Conservation (phyloP, 2,329 filamentous ascomycete species). For the Capronia epimyces region DNA sequence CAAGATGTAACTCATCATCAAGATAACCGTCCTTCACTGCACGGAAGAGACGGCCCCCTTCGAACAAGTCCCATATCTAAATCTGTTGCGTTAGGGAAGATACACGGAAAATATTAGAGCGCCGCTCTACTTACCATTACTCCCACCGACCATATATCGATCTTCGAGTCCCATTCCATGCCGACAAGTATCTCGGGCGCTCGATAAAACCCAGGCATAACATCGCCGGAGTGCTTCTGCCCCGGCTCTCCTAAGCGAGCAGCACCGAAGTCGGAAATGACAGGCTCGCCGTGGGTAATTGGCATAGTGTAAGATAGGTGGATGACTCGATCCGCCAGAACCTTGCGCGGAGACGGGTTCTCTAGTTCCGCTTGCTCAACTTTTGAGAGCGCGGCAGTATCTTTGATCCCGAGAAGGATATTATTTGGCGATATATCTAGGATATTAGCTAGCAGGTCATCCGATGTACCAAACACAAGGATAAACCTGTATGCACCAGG, state of each 20-base stretch:
- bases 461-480: background rate
- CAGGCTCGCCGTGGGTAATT: slow-evolving; percentile 18
- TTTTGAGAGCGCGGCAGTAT: background rate
- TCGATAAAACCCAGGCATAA: slow-evolving; percentile 32
- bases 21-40: slow-evolving; percentile 14
- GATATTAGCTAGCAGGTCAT: background rate
- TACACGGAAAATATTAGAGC: background rate
- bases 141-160: slow-evolving; percentile 34
- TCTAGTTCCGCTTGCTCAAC: slow-evolving; percentile 13
- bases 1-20: slow-evolving; percentile 22
- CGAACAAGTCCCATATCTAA: slow-evolving; percentile 24
- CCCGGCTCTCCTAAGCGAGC: slow-evolving; percentile 23
- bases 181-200: slow-evolving; percentile 32
- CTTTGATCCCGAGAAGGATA: slow-evolving; percentile 29
- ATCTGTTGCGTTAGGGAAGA: background rate
- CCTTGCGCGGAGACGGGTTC: slow-evolving; percentile 30
- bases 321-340: slow-evolving; percentile 29
- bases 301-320: slow-evolving; percentile 27
- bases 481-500: slow-evolving; percentile 30
- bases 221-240: slow-evolving; percentile 25
- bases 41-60: slow-evolving; percentile 18
- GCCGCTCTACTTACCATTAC: slow-evolving; percentile 27
- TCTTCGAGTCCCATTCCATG: slow-evolving; percentile 31
- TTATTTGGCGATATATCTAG: slow-evolving; percentile 35
- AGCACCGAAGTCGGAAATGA: slow-evolving; percentile 33